Conservation (phyloP, 1,139 yeast genomes). For the Suhomyces maxii region DNA sequence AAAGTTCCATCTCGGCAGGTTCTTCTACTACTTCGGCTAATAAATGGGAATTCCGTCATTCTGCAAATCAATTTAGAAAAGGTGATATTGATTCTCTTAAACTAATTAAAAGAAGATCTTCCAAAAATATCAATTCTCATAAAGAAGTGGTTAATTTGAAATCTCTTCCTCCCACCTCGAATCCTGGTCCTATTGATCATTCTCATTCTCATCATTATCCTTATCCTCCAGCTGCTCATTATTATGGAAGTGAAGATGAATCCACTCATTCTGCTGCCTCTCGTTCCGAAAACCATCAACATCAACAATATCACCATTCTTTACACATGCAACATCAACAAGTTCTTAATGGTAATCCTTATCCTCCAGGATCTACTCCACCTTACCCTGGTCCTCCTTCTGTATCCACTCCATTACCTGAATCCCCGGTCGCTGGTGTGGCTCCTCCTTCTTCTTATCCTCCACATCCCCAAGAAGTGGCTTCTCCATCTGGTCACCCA, state of each 20-base stretch:
- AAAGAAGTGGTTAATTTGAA: conserved; percentile 44
- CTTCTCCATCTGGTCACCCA: conserved; percentile 2
- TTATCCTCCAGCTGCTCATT: conserved; percentile 1
- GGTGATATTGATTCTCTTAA: conserved; percentile 62
- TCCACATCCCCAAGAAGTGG: conserved; percentile 4
- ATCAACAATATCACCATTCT: conserved; percentile 19
- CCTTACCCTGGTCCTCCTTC: conserved; percentile 2
- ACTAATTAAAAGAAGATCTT: conserved; percentile 62
- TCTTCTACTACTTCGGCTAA: conserved; percentile 26
- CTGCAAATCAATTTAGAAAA: conserved; percentile 61
- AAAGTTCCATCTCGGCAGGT: conserved; percentile 8
- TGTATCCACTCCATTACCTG: conserved; percentile 6
- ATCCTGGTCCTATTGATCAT: conserved; percentile 19
- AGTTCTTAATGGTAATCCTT: conserved; percentile 1
- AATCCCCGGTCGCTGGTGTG: conserved; percentile 1
- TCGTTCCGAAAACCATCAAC: conserved; percentile 8
- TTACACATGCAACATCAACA: conserved; percentile 11
- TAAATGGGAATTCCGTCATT: conserved; percentile 72
- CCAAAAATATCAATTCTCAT: conserved; percentile 49
- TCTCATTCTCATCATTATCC: conserved; percentile 2
- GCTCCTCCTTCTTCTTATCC: conserved; percentile 5
- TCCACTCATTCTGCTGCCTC: conserved; percentile 4
- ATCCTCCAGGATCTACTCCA: background rate
- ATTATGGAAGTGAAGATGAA: conserved; percentile 5
- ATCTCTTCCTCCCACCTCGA: conserved; percentile 29